phyloP scores from a whole-genome alignment of 164 flowering plant genomes.

The Vitis cinerea region DNA sequence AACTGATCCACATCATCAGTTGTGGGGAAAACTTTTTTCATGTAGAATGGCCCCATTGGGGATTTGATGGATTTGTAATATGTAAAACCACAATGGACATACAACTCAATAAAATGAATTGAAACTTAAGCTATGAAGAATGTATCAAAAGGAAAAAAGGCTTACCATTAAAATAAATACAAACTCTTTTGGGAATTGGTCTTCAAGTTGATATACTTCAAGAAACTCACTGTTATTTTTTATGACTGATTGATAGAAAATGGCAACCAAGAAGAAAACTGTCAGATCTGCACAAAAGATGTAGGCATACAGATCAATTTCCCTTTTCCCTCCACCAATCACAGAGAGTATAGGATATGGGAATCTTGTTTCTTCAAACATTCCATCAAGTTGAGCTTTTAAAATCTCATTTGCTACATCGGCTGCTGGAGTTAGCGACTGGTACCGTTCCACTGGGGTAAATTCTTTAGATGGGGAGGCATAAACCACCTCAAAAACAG shows the following conservation, averaged over 20 bases:
- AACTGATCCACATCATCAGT: neutral
- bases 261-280: constrained; percentile 80
- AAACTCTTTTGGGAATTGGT: constrained; percentile 85
- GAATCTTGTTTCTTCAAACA: constrained; percentile 58
- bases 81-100: neutral
- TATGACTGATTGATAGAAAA: constrained; percentile 75
- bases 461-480: constrained; percentile 54
- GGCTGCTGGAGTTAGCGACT: constrained; percentile 76
- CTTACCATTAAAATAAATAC: constrained; percentile 74
- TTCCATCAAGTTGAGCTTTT: constrained; percentile 37
- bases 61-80: neutral
- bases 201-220: constrained; percentile 89
- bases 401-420: constrained; percentile 77
- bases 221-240: constrained; percentile 73
- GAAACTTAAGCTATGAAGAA: neutral
- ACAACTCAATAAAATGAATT: neutral
- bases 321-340: constrained; percentile 83
- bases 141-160: neutral
- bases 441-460: constrained; percentile 40
- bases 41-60: no score
- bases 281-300: constrained; percentile 78
- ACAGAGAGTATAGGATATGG: constrained; percentile 70
- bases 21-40: neutral
- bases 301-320: constrained; percentile 81
- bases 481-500: constrained; percentile 76